phyloP scores from a whole-genome alignment of 257 asterid species.

The Coffea canephora region DNA sequence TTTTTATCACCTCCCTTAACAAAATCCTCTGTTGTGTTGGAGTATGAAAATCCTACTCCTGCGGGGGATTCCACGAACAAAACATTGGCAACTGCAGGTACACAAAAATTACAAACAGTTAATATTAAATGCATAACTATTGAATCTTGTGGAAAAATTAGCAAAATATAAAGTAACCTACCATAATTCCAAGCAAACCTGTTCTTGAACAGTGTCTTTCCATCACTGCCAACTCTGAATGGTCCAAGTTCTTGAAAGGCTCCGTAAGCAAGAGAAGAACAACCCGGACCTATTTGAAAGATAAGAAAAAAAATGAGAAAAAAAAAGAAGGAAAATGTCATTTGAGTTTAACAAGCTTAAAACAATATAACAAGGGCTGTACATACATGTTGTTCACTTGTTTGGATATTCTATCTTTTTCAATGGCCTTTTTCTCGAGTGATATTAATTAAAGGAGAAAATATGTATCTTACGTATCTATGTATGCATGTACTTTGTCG shows the following conservation, averaged over 20 bases:
- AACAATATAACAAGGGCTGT: not conserved
- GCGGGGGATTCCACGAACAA: constrained; percentile 83
- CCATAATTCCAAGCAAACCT: constrained; percentile 78
- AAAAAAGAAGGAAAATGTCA: not conserved
- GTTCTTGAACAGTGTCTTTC: constrained; percentile 73
- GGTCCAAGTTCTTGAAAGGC: constrained; percentile 96
- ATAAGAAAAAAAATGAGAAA: not conserved
- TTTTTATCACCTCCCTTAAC: constrained; percentile 44
- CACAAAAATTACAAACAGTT: not conserved
- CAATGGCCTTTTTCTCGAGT: not conserved
- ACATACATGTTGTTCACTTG: too few species aligned
- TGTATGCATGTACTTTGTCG: too few species aligned
- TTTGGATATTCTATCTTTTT: too few species aligned
- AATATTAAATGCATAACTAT: not conserved
- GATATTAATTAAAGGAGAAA: not conserved
- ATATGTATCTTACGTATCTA: not conserved
- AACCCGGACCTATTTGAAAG: constrained; percentile 69
- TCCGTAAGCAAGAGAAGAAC: constrained; percentile 90
- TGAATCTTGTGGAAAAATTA: not conserved
- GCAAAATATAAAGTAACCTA: constrained; percentile 3
- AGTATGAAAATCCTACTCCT: constrained; percentile 85
- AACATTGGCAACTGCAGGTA: constrained; percentile 59
- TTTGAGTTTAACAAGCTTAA: not conserved
- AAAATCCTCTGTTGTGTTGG: constrained; percentile 55
- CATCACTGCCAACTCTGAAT: constrained; percentile 76